A percentile compares a stretch with the other conserved stretches of the same genome.
These are phyloP conservation scores for Rhynchospora breviuscula DNA, from an alignment of 176 grass and related monocot species.

Conservation along the genomic window DNA sequence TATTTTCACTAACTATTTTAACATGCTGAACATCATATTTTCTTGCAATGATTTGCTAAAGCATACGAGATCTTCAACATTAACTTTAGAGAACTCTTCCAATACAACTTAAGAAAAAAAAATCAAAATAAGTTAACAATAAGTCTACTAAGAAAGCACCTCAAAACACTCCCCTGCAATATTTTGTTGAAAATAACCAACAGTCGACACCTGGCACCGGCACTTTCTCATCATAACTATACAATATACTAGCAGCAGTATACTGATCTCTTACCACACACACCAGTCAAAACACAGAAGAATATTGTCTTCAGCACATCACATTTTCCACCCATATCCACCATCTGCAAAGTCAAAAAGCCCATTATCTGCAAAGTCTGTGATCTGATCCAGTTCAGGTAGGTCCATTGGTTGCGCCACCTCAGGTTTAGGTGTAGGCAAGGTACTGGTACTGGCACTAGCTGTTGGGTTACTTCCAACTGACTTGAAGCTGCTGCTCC, in stretches of 20 bases:
- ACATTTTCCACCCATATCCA: slow-evolving; percentile 43
- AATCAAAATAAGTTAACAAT: slow-evolving; percentile 7
- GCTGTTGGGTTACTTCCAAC: slow-evolving; percentile 54
- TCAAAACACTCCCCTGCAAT: slow-evolving; percentile 20
- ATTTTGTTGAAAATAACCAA: slow-evolving; percentile 4
- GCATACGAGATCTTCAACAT: slow-evolving; percentile 15
- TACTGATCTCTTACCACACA: slow-evolving; percentile 15
- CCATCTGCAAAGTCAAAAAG: slow-evolving; percentile 44
- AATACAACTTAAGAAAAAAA: not conserved
- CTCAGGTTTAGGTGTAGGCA: slow-evolving; percentile 34
- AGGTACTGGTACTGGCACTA: slow-evolving; percentile 26
- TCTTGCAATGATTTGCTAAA: not conserved
- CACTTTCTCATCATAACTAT: slow-evolving; percentile 15
- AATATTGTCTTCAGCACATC: not conserved
- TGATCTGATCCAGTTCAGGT: slow-evolving; percentile 57
- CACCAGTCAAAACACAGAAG: slow-evolving; percentile 16
- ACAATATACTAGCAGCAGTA: slow-evolving; percentile 27
- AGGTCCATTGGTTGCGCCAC: slow-evolving; percentile 41
- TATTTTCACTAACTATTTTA: not conserved
- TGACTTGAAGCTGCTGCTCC: slow-evolving; percentile 82
- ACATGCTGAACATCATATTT: not conserved
- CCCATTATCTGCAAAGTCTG: slow-evolving; percentile 42
- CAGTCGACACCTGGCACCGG: not conserved
- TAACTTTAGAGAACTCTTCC: slow-evolving; percentile 18
- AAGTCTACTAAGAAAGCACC: slow-evolving; percentile 23